These are phyloP conservation scores for Fraxinus dipetala DNA, from an alignment of 305 asterid genomes.

Conservation along the genomic window DNA sequence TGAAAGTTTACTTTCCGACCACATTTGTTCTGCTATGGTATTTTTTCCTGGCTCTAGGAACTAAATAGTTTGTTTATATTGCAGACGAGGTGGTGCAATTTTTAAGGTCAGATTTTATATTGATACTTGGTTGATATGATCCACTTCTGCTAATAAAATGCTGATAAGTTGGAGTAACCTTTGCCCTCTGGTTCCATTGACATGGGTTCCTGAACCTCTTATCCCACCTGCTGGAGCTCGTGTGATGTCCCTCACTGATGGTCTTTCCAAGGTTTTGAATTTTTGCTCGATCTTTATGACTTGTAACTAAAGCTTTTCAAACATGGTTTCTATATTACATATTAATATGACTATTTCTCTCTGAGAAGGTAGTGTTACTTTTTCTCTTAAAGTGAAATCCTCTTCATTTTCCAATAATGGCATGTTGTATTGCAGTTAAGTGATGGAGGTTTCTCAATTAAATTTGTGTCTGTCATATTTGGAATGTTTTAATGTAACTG, in stretches of 20 bases:
- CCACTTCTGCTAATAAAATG: slow-evolving; percentile 6
- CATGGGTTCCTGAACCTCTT: slow-evolving; percentile 90
- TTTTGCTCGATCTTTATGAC: slow-evolving; percentile 10
- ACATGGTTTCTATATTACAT: neutral
- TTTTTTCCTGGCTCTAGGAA: slow-evolving; percentile 26
- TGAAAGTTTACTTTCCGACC: too few relatives aligned
- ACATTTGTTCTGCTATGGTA: too few relatives aligned
- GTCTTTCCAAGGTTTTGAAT: slow-evolving; percentile 78
- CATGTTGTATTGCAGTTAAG: neutral
- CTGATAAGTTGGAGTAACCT: slow-evolving; percentile 25
- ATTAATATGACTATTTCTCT: neutral
- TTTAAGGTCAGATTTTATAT: slow-evolving; percentile 67
- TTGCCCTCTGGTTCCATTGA: slow-evolving; percentile 23
- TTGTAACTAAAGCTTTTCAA: neutral
- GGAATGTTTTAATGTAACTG: slow-evolving; percentile 19
- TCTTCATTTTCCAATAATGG: neutral
- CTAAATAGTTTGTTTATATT: slow-evolving; percentile 40
- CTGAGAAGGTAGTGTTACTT: neutral
- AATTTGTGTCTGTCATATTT: neutral
- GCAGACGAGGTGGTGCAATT: slow-evolving; percentile 86
- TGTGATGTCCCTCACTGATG: slow-evolving; percentile 98
- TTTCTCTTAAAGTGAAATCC: neutral
- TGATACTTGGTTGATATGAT: slow-evolving; percentile 20
- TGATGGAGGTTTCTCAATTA: slow-evolving; percentile 10
- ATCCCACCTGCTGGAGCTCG: slow-evolving; percentile 99